Evolutionary conservation across 345 rosid genomes (phyloP).

Genomic region (Euphorbia lathyris): DNA sequence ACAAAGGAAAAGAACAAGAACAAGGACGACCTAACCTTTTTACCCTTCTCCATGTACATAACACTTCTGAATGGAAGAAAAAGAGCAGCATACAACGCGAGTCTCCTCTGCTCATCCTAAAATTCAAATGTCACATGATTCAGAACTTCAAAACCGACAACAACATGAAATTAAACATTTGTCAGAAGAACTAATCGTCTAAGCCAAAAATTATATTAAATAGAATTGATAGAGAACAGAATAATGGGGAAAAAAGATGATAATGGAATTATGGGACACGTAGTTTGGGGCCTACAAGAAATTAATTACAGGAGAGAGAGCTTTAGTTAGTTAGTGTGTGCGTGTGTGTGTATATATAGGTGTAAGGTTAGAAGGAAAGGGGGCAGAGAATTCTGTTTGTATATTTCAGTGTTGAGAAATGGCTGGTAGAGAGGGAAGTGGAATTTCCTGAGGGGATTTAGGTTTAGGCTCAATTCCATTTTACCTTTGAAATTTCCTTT

Average conservation of each 20-base stretch:
- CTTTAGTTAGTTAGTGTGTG: no score
- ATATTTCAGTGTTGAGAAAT: no score
- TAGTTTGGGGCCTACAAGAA: no score
- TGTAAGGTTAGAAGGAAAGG: no score
- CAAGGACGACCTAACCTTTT: conserved; percentile 39
- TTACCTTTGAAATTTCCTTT: no score
- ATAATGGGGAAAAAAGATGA: neutral
- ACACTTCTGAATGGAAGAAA: conserved; percentile 68
- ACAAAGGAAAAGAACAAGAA: neutral
- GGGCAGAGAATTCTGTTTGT: no score
- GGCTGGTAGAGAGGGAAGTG: no score
- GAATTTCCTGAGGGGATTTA: no score
- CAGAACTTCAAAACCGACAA: conserved; percentile 15
- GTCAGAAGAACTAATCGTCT: neutral
- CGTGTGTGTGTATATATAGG: no score
- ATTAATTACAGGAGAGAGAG: no score
- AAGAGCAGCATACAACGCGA: conserved; percentile 70
- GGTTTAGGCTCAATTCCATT: no score
- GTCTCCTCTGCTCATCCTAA: conserved; percentile 77
- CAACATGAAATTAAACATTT: neutral
- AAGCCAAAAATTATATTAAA: neutral
- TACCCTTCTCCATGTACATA: conserved; percentile 52
- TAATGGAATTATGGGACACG: no score
- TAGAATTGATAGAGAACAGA: neutral
- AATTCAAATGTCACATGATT: conserved; percentile 24